Base-by-base conservation (phyloP, 1,284 basidiomycete genomes). In the Anthracocystis walkeri region DNA sequence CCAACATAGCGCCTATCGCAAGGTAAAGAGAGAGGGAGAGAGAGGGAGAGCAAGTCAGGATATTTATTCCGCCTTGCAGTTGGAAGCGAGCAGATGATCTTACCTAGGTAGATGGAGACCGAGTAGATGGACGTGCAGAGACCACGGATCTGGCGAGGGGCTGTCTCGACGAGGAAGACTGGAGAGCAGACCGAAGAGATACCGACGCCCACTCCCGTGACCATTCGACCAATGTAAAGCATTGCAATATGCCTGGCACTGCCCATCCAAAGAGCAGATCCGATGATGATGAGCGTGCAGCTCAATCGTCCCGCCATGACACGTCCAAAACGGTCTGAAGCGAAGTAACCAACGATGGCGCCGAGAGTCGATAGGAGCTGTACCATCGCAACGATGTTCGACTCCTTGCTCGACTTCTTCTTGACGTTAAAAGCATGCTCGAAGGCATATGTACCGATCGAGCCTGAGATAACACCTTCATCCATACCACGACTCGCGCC, bases 321-420 rank as follows among this genome's bases (percentile, higher is more conserved):
- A 21, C 67, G 61, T 7, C 67, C 67, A 7, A 64, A 64, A 2
- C 49, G 38, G 45, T 70, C 60, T 35, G 56, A 54, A 3, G 45
- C 23, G 16, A 51, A 51, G 42, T 64, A 70, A 8, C 67, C 67
- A 6, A 70, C 55, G 21, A 70, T 18, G 14, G 67, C 67, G 35
- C 67, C 67, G 18, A 70, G 52, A 8, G 52, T 51, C 11, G 67
- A 70, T 18, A 70, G 46, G 20, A 70, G 61, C 53, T 70, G 67
- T 2, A 70, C 67, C 61, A 70, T 60, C 56, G 67, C 67, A 3
- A 62, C 60, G 11, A 70, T 49, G 57, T 70, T 70, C 61, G 67
- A 70, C 67, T 70, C 67, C 51, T 70, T 70, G 56, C 21, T 63
- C 12, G 56, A 51, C 23, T 59, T 56, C 20, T 61, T 53, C 51